Evolutionary conservation across 495 filamentous ascomycete genomes (phyloP).

Genomic region (Podospora pseudoanserina): DNA sequence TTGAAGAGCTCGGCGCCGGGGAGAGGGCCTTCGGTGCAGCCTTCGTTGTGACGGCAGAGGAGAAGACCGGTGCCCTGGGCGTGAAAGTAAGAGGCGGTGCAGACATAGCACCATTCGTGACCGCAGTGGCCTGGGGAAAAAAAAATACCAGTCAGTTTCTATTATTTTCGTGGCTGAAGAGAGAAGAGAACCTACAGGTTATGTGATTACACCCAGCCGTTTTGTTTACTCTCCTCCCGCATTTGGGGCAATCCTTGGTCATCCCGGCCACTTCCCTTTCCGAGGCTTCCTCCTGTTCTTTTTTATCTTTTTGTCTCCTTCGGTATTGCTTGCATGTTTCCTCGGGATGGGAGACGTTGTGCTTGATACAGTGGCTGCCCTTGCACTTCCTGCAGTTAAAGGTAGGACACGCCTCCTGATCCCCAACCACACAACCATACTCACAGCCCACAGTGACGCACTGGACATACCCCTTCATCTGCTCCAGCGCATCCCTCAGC

Average conservation of each 20-base stretch:
- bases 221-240: slow-evolving; percentile 42
- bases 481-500: slow-evolving; percentile 29
- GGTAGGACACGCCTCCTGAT: slow-evolving; percentile 32
- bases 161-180: neutral
- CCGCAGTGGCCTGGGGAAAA: slow-evolving; percentile 34
- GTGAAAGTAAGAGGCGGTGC: slow-evolving; percentile 33
- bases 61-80: slow-evolving; percentile 28
- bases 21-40: slow-evolving; percentile 27
- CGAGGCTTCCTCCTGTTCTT: slow-evolving; percentile 37
- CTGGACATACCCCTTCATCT: slow-evolving; percentile 38
- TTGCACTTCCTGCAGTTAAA: slow-evolving; percentile 41
- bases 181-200: slow-evolving; percentile 34
- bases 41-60: slow-evolving; percentile 31
- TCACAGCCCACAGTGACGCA: slow-evolving; percentile 41
- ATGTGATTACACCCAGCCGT: slow-evolving; percentile 50
- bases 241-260: slow-evolving; percentile 45
- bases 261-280: slow-evolving; percentile 37
- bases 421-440: slow-evolving; percentile 39
- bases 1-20: slow-evolving; percentile 1
- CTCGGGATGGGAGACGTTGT: slow-evolving; percentile 46
- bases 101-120: slow-evolving; percentile 47
- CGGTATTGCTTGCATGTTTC: slow-evolving; percentile 50
- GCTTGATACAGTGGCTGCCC: slow-evolving; percentile 38
- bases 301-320: slow-evolving; percentile 24
- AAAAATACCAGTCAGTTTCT: neutral